Base-by-base conservation (phyloP, 768 basidiomycete species). In the Russula ochroleuca region DNA sequence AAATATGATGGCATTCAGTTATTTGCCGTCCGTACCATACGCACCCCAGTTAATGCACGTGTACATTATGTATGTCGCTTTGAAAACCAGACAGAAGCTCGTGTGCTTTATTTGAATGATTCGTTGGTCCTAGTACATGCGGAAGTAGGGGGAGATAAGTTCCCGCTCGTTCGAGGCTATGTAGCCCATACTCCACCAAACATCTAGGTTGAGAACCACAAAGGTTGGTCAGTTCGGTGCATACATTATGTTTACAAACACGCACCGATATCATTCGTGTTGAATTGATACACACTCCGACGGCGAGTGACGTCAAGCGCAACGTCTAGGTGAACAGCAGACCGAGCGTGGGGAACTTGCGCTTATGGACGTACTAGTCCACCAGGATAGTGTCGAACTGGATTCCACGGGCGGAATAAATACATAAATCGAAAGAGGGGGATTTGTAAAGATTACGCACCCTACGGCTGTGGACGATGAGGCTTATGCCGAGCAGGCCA, bases 211-310 rank as follows among this genome's bases (percentile, higher is more conserved):
- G 33, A 25, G 21, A 17, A 66, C 23, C 57, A 59, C 63, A 13
- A 58, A 1, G 14, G 64, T 57, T 33, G n/a, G 35, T 35, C 35
- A 35, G 35, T 35, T 35, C 8, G 35, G 35, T 10, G 51, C 4
- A 31, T 6, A 21, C 7, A 3, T 13, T 5, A n/a, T 5, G 10
- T 17, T 9, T 28, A 25, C 9, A 43, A 45, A 55, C 8, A 80
- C 90, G 68, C 69, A 97, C 97, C 95, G 67, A 99, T 86, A 73
- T 98, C 96, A 72, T 96, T 94, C 47, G 97, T 98, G 79, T 98
- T 97, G 80, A 98, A 98, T 75, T 97, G 90, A 78, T 97, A 99
- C 7, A 98, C 83, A 17, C 85, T 56, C 94, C 80, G 6, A 90
- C 85, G 23, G 86, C 92, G 41, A 87, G 83, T 33, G 97, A 97